Base-by-base conservation (phyloP, 768 basidiomycete species). In the Cyclocybe cylindracea region DNA sequence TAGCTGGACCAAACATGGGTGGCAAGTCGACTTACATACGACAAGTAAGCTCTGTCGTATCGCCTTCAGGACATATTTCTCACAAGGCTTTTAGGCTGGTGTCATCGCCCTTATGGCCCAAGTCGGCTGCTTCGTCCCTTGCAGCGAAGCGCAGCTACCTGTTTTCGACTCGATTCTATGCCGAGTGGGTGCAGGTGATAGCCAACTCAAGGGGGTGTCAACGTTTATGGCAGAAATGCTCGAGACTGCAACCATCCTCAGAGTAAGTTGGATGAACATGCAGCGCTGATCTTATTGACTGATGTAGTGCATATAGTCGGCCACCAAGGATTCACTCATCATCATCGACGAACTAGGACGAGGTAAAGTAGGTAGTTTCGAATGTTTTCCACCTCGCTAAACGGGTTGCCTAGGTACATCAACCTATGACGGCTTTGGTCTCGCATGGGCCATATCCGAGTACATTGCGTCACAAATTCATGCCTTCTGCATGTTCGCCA, bases 181-280 rank as follows among this genome's bases (percentile, higher is more conserved):
- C 51, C 80, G 97, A 56, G 96, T 99, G 2, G 97, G 97, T 7
- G 97, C 97, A 0, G 97, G 97, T 0, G 97, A 99, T 66, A 95
- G 91, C 66, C 96, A 98, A 65, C 73, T 98, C 40, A 98, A 97
- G 69, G 97, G 97, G 9, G 93, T 99, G 0, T 96, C 94, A 19
- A 99, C 96, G 0, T 99, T 99, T 68, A 98, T 98, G 96, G 95
- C 94, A 1, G 97, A 99, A 70, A 98, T 98, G 97, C 79, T 99
- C 29, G 97, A 99, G 69, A 98, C 95, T 0, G 95, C 97, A 0
- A 92, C 91, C 0, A 98, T 98, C 61, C 79, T 99, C 39, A 81
- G 88, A 61, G 93, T 92, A 35, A 29, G 84, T 61, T 32, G 38
- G n/a, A 48, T 41, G 44, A 31, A 8, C 34, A 29, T 3, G 10